Percentiles rank a stretch among this genome's conserved stretches.
These are phyloP conservation scores for Yarrowia keelungensis DNA, from an alignment of 805 yeast genomes.

Conservation along the genomic window DNA sequence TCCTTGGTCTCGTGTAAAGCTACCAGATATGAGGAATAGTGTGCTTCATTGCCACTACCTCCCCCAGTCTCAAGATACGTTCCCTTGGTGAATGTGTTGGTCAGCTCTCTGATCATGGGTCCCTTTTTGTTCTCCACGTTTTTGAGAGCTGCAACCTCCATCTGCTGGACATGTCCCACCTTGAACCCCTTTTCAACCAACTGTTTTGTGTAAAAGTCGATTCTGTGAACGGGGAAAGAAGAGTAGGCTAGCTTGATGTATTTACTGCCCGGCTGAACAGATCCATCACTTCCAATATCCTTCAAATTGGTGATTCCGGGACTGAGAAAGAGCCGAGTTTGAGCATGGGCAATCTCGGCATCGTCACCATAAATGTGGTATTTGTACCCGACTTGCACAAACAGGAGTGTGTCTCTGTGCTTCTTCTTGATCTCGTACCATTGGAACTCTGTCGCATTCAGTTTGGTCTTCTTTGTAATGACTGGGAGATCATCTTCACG, in stretches of 20 bases:
- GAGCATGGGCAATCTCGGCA: slow-evolving; percentile 71
- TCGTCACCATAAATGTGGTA: slow-evolving; percentile 87
- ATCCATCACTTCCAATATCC: slow-evolving; percentile 51
- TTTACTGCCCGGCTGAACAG: slow-evolving; percentile 52
- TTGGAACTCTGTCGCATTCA: slow-evolving; percentile 85
- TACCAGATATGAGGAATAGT: slow-evolving; percentile 45
- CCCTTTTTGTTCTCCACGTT: slow-evolving; percentile 59
- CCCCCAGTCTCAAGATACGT: slow-evolving; percentile 75
- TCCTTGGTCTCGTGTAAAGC: slow-evolving; percentile 42
- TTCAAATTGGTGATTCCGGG: slow-evolving; percentile 70
- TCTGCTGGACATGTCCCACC: slow-evolving; percentile 87
- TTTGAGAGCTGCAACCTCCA: slow-evolving; percentile 80
- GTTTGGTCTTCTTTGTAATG: slow-evolving; percentile 43
- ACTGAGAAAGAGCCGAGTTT: slow-evolving; percentile 65
- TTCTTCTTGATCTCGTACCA: slow-evolving; percentile 66
- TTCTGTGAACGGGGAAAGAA: slow-evolving; percentile 78
- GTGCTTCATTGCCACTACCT: slow-evolving; percentile 41
- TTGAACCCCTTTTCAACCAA: slow-evolving; percentile 74
- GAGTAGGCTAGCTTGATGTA: slow-evolving; percentile 77
- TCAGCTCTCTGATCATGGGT: slow-evolving; percentile 71
- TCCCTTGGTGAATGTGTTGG: slow-evolving; percentile 79
- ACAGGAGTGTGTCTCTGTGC: slow-evolving; percentile 71
- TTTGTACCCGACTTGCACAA: slow-evolving; percentile 91
- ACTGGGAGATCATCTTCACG: not conserved
- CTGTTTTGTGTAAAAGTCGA: slow-evolving; percentile 78